phyloP scores from a whole-genome alignment of 2,329 filamentous ascomycete species.

The Microdochium nivale region DNA sequence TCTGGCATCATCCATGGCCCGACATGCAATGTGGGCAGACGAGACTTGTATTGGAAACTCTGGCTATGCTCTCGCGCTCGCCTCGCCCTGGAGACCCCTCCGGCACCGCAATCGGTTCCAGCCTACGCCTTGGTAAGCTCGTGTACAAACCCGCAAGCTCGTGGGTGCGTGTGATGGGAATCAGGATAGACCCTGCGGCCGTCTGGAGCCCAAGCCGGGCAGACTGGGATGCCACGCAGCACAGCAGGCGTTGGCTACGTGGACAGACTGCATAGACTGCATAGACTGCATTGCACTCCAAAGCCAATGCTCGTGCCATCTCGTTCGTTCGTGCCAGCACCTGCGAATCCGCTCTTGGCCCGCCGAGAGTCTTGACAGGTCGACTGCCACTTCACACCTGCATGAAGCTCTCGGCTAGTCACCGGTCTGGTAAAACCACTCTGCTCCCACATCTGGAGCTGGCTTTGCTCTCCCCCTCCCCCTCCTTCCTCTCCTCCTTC shows the following conservation, averaged over 20 bases:
- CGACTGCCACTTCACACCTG: not conserved
- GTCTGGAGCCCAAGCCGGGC: not conserved
- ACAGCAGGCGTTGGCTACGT: not conserved
- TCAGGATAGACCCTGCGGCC: not conserved
- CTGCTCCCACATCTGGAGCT: not conserved
- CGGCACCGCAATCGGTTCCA: too few relatives aligned
- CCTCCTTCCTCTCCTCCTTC: not conserved
- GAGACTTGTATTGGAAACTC: too few relatives aligned
- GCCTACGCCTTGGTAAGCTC: too few relatives aligned
- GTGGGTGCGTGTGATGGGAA: too few relatives aligned
- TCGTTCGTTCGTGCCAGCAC: too few relatives aligned
- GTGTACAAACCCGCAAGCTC: too few relatives aligned
- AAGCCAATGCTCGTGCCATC: not conserved
- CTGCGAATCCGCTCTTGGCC: not conserved
- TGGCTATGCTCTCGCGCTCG: too few relatives aligned
- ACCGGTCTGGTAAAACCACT: too few relatives aligned
- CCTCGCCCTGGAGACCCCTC: too few relatives aligned
- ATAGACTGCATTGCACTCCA: too few relatives aligned
- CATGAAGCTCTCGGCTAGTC: not conserved
- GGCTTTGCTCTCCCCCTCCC: not conserved
- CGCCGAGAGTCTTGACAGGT: not conserved
- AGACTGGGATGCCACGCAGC: not conserved
- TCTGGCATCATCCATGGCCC: not conserved
- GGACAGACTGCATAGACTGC: too few relatives aligned
- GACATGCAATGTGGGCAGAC: too few relatives aligned